These are phyloP conservation scores for Botrytis byssoidea DNA, from an alignment of 2,329 filamentous ascomycete genomes.

Conservation along the genomic window DNA sequence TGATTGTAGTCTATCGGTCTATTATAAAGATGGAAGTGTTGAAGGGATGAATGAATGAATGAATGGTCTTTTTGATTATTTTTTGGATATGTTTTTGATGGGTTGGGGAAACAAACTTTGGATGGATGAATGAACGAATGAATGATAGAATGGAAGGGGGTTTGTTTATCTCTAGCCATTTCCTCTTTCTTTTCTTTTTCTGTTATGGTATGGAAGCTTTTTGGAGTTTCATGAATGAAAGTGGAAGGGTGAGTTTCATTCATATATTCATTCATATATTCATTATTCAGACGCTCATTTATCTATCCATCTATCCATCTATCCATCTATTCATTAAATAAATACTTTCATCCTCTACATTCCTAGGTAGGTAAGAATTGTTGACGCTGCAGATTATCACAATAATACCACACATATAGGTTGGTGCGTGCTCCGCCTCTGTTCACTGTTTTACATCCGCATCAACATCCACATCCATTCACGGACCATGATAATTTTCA, in stretches of 20 bases:
- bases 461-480: not conserved
- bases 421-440: not conserved
- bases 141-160: not conserved
- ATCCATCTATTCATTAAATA: not conserved
- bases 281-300: too few relatives aligned
- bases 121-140: not conserved
- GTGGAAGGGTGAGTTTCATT: too few relatives aligned
- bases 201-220: not conserved
- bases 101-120: not conserved
- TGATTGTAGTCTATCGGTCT: too few relatives aligned
- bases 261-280: not conserved
- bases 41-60: not conserved
- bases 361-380: not conserved
- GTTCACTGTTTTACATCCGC: not conserved
- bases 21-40: not conserved
- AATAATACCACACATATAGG: not conserved
- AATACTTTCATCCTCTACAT: not conserved
- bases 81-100: not conserved
- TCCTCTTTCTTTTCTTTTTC: not conserved
- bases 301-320: too few relatives aligned
- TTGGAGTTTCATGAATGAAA: too few relatives aligned
- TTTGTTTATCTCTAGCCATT: not conserved
- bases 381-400: not conserved
- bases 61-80: not conserved
- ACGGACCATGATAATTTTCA: not conserved